phyloP scores from a whole-genome alignment of 2,329 filamentous ascomycete genomes.

The Cytospora piceae region DNA sequence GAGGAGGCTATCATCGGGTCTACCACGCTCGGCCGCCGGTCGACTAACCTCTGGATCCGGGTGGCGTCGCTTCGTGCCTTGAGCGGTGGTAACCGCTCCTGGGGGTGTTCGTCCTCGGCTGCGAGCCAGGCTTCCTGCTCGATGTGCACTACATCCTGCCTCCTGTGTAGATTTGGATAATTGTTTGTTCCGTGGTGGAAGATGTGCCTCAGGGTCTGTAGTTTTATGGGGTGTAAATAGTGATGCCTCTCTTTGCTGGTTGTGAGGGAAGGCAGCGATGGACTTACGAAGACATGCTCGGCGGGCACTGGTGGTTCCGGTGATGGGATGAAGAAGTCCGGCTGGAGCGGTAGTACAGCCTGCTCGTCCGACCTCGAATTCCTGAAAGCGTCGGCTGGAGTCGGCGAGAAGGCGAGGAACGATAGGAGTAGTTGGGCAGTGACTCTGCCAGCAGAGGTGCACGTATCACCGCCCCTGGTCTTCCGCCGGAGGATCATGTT shows the following conservation, averaged over 20 bases:
- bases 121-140: slow-evolving; percentile 63
- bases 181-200: slow-evolving; percentile 87
- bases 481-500: slow-evolving; percentile 38
- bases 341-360: slow-evolving; percentile 49
- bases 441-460: slow-evolving; percentile 64
- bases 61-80: slow-evolving; percentile 65
- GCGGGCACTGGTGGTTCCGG: slow-evolving; percentile 52
- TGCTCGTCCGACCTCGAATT: slow-evolving; percentile 42
- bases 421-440: slow-evolving; percentile 67
- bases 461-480: slow-evolving; percentile 39
- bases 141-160: slow-evolving; percentile 67
- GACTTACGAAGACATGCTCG: slow-evolving; percentile 59
- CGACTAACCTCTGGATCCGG: slow-evolving; percentile 78
- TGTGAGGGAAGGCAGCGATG: slow-evolving; percentile 1
- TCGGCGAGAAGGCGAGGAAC: slow-evolving; percentile 64
- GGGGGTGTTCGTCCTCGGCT: slow-evolving; percentile 59
- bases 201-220: slow-evolving; percentile 76
- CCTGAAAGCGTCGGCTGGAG: slow-evolving; percentile 41
- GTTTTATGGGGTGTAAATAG: slow-evolving; percentile 3
- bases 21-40: slow-evolving; percentile 75
- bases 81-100: slow-evolving; percentile 57
- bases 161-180: slow-evolving; percentile 77
- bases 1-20: slow-evolving; percentile 78
- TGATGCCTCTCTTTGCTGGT: not conserved
- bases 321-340: slow-evolving; percentile 39